These are phyloP conservation scores for Westerdykella sp. DNA, from an alignment of 2,329 filamentous ascomycete species.

Conservation along the genomic window DNA sequence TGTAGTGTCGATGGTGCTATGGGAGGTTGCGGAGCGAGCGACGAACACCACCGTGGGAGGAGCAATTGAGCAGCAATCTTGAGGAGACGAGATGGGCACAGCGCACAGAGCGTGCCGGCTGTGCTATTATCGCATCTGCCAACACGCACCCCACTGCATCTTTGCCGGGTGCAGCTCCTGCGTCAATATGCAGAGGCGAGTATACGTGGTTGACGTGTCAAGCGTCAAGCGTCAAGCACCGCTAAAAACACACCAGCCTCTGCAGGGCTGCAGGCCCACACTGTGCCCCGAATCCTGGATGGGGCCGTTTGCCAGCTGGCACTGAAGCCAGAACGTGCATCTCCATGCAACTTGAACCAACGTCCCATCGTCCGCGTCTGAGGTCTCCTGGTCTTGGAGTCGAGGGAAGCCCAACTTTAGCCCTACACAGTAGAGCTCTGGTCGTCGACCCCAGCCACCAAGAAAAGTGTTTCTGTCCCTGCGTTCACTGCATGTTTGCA, in stretches of 20 bases:
- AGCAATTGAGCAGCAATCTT: conserved; percentile 16
- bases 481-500: conserved; percentile 10
- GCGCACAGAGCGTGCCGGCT: conserved; percentile 17
- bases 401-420: conserved; percentile 11
- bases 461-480: conserved; percentile 2
- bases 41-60: conserved; percentile 2
- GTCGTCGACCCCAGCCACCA: conserved; percentile 6
- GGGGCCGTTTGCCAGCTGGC: conserved; percentile 36
- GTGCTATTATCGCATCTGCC: conserved; percentile 28
- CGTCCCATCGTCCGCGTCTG: conserved; percentile 13
- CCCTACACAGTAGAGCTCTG: conserved; percentile 22
- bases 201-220: conserved; percentile 32
- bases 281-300: conserved; percentile 12
- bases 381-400: conserved; percentile 5
- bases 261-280: conserved; percentile 25
- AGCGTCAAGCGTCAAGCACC: conserved; percentile 32
- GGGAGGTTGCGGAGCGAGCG: conserved; percentile 13
- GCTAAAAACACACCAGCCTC: conserved; percentile 28
- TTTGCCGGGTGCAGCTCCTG: conserved; percentile 35
- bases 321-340: conserved; percentile 16
- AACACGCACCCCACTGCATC: conserved; percentile 7
- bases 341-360: conserved; percentile 10
- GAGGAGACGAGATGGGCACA: conserved; percentile 10
- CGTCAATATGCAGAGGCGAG: conserved; percentile 37
- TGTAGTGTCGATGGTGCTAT: conserved; percentile 6